These are phyloP conservation scores for Turritis glabra DNA, from an alignment of 345 rosid species.

Conservation along the genomic window DNA sequence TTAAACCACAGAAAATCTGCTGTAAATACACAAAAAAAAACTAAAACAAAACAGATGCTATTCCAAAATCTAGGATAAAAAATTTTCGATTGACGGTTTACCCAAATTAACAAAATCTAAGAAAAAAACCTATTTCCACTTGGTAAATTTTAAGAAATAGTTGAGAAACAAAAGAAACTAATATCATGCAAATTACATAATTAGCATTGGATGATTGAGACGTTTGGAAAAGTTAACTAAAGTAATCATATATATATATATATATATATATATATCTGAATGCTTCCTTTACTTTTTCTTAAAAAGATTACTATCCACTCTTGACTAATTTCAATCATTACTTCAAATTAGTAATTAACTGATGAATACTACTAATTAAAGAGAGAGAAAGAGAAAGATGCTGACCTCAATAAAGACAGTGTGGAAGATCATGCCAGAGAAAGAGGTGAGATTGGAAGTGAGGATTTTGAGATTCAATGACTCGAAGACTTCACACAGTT, in stretches of 20 bases:
- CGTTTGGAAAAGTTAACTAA: slow-evolving; percentile 22
- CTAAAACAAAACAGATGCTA: not conserved
- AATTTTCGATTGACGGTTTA: not conserved
- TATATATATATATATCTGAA: slow-evolving; percentile 6
- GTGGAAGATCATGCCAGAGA: slow-evolving; percentile 73
- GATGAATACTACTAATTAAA: not conserved
- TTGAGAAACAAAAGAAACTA: not conserved
- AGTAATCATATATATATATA: not conserved
- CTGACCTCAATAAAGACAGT: slow-evolving; percentile 83
- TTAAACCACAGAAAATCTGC: not conserved
- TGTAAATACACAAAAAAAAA: not conserved
- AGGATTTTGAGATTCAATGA: slow-evolving; percentile 74
- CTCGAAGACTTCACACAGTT: slow-evolving; percentile 81
- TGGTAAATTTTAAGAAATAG: not conserved
- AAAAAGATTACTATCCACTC: slow-evolving; percentile 28
- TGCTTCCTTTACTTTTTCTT: slow-evolving; percentile 21
- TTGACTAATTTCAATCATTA: slow-evolving; percentile 36
- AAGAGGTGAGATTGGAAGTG: slow-evolving; percentile 69
- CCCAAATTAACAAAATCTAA: not conserved
- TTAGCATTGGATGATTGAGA: slow-evolving; percentile 5
- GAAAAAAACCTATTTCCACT: not conserved
- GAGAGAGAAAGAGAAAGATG: not conserved
- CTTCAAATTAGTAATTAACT: slow-evolving; percentile 1
- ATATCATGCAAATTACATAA: not conserved
- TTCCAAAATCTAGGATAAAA: not conserved